Evolutionary conservation across 805 yeast genomes (phyloP).

Genomic region (Wickerhamiella domercqiae): DNA sequence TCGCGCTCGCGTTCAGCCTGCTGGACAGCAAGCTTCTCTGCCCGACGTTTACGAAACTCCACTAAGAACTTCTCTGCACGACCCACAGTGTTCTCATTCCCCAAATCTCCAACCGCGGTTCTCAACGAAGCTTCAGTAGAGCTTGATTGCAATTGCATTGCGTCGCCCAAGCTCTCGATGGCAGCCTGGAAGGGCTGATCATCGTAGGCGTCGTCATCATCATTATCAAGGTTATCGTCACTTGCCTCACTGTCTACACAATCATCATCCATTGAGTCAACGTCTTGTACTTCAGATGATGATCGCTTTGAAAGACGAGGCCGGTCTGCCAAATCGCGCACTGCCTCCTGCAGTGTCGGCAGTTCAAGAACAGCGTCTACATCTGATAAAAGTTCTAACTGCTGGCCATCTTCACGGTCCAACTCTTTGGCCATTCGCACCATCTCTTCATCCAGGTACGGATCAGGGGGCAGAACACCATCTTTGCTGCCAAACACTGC

Average conservation of each 20-base stretch:
- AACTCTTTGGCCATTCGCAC: slow-evolving; percentile 17
- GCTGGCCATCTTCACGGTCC: slow-evolving; percentile 20
- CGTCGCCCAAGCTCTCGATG: slow-evolving; percentile 2
- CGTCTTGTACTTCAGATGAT: slow-evolving; percentile 2
- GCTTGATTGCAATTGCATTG: background rate
- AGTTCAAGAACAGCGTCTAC: slow-evolving; percentile 19
- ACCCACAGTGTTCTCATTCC: slow-evolving; percentile 6
- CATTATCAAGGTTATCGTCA: slow-evolving; percentile 4
- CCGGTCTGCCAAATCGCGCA: slow-evolving; percentile 7
- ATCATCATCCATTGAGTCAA: slow-evolving; percentile 5
- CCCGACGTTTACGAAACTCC: slow-evolving; percentile 17
- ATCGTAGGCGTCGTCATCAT: slow-evolving; percentile 6
- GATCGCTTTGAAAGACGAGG: background rate
- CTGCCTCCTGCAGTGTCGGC: slow-evolving; percentile 14
- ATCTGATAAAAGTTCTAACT: slow-evolving; percentile 18
- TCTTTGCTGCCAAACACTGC: slow-evolving; percentile 14
- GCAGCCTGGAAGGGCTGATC: slow-evolving; percentile 5
- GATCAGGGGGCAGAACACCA: slow-evolving; percentile 11
- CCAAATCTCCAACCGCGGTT: no score
- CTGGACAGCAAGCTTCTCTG: slow-evolving; percentile 11
- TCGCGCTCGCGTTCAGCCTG: slow-evolving; percentile 23
- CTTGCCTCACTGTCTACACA: slow-evolving; percentile 5
- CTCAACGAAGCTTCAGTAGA: background rate
- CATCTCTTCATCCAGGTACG: slow-evolving; percentile 15
- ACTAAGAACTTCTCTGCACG: slow-evolving; percentile 15